Evolutionary conservation across 768 basidiomycete species (phyloP), one percentile per base, ranked within the genome.

Genomic region (Collybiopsis luxurians): DNA sequence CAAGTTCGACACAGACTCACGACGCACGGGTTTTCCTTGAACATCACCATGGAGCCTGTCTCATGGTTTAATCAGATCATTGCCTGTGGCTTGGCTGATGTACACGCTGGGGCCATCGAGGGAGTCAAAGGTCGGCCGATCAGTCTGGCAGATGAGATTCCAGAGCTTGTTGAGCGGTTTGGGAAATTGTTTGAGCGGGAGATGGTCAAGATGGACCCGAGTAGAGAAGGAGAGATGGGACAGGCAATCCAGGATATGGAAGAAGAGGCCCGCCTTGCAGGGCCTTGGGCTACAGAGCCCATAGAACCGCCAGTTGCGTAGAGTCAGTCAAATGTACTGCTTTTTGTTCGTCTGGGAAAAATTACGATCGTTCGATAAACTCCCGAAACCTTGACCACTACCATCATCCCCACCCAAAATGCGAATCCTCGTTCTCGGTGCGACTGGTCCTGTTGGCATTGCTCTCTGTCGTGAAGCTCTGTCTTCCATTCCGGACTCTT

Each of bases 1-100:
- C 95, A 98, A 70, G 87, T 98, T 53, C 86, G 95, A 55, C 95
- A 98, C 67, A 83, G 96, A 43, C 80, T 99, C 55, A 96, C 97
- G 43, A 89, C 87, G 24, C 97, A 99, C 68, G 97, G 97, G 1
- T 97, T 99, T 72, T 84, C 95, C 1, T 74, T 98, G 67, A 99
- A 99, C 70, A 77, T 98, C 58, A 92, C 93, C 0, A 71, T 69
- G 27, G 89, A 97, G 60, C 93, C 94, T 3, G 67, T 86, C 24
- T 60, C 74, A 23, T 98, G 96, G 96, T 98, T 99, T 67, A 78
- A 89, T 64, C 75, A 82, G 56, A 81, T 98, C 50, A 84, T 96
- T 4, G 97, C 96, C 2, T 99, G 97, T 69, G 97, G 97, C 2
- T 75, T 98, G 47, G 80, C 78, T 10, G 89, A 91, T 57, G 93